Percentiles rank a stretch among this genome's conserved stretches.
Evolutionary conservation across 495 filamentous ascomycete species (phyloP).

Genomic region (Aspergillus biplanus): DNA sequence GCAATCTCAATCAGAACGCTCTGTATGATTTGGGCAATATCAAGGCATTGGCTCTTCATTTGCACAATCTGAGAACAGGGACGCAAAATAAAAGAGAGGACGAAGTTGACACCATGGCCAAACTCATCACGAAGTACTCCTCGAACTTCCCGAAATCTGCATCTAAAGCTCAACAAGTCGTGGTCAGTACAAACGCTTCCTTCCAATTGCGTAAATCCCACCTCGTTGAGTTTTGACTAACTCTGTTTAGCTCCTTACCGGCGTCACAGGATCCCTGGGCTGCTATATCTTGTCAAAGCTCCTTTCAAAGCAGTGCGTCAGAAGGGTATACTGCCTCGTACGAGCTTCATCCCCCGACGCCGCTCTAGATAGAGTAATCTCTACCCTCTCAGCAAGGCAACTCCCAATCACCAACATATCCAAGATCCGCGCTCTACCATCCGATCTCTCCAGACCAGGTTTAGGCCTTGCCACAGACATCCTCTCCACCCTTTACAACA

Average conservation of each 20-base stretch:
- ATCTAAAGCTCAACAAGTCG: background rate
- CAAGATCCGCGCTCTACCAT: conserved; percentile 16
- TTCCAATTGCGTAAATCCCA: background rate
- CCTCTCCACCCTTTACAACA: conserved; percentile 39
- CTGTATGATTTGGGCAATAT: conserved; percentile 49
- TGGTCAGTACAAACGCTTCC: conserved; percentile 7
- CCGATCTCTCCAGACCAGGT: conserved; percentile 13
- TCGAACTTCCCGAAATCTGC: conserved; percentile 18
- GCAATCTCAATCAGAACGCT: conserved; percentile 44
- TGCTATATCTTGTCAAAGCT: conserved; percentile 57
- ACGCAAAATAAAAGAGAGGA: conserved; percentile 29
- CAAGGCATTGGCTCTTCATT: conserved; percentile 32
- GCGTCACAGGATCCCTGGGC: conserved; percentile 65
- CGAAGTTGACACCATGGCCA: conserved; percentile 28
- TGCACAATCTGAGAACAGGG: conserved; percentile 28
- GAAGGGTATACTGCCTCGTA: conserved; percentile 58
- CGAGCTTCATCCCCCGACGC: conserved; percentile 45
- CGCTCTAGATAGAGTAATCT: conserved; percentile 43
- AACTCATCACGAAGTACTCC: conserved; percentile 44
- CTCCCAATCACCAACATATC: conserved; percentile 21
- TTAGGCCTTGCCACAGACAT: conserved; percentile 34
- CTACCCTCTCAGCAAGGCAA: conserved; percentile 41
- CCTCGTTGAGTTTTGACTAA: conserved; percentile 16
- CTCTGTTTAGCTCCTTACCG: conserved; percentile 47
- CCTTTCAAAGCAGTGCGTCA: conserved; percentile 29